A percentile compares a stretch with the other conserved stretches of the same genome.
Evolutionary conservation across 352 stramenopile genomes (phyloP).

Genomic region (Phytophthora idaei): DNA sequence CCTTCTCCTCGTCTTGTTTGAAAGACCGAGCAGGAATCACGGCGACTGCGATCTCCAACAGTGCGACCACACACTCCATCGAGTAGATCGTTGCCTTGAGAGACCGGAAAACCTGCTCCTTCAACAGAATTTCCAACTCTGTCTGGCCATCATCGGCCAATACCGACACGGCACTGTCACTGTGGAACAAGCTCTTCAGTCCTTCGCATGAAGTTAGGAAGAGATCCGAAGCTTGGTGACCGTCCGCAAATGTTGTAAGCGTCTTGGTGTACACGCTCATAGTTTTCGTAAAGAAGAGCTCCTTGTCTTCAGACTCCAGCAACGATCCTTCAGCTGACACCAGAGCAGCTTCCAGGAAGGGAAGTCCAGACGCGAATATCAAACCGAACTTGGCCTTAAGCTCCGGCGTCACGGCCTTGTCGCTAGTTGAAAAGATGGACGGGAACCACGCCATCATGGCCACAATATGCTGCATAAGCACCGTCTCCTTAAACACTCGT

Average conservation of each 20-base stretch:
- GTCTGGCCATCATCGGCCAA: slow-evolving; percentile 18
- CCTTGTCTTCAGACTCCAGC: slow-evolving; percentile 19
- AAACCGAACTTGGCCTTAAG: slow-evolving; percentile 42
- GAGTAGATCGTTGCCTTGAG: slow-evolving; percentile 52
- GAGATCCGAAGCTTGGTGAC: slow-evolving; percentile 44
- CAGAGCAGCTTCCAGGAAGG: slow-evolving; percentile 58
- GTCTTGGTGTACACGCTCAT: slow-evolving; percentile 43
- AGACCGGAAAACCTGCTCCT: slow-evolving; percentile 39
- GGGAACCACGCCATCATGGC: slow-evolving; percentile 52
- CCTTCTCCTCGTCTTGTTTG: slow-evolving; percentile 14
- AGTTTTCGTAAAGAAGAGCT: slow-evolving; percentile 28
- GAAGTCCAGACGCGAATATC: slow-evolving; percentile 46
- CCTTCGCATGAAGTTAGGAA: slow-evolving; percentile 55
- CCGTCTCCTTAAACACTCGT: slow-evolving; percentile 48
- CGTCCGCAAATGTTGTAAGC: slow-evolving; percentile 42
- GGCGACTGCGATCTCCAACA: slow-evolving; percentile 49
- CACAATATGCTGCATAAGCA: slow-evolving; percentile 37
- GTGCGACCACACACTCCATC: slow-evolving; percentile 57
- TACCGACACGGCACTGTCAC: slow-evolving; percentile 22
- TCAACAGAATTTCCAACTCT: slow-evolving; percentile 36
- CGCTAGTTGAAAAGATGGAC: slow-evolving; percentile 39
- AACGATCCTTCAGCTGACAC: slow-evolving; percentile 36
- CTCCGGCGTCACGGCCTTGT: slow-evolving; percentile 22
- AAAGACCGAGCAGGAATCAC: slow-evolving; percentile 13
- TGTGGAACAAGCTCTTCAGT: slow-evolving; percentile 48